These are phyloP conservation scores for Kuraishia hungarica DNA, from an alignment of 805 yeast species.

Conservation along the genomic window DNA sequence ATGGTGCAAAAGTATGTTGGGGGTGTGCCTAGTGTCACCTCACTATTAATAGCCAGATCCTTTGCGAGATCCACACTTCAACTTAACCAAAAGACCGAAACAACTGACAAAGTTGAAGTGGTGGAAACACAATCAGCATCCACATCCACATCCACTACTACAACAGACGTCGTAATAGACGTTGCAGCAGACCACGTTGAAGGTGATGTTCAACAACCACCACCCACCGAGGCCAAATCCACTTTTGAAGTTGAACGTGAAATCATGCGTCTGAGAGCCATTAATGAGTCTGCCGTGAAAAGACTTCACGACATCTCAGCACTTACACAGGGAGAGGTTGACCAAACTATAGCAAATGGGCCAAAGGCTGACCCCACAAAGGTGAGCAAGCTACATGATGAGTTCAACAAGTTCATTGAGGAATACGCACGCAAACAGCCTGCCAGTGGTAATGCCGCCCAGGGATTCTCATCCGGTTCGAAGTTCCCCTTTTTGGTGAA, in stretches of 20 bases:
- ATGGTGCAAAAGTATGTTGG: not conserved
- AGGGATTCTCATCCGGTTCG: not conserved
- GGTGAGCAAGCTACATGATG: constrained; percentile 40
- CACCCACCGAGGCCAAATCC: not conserved
- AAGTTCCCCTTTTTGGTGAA: not conserved
- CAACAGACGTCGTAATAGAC: not conserved
- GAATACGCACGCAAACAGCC: constrained; percentile 6
- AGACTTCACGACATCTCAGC: not conserved
- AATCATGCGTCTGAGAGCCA: not conserved
- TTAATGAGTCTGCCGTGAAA: not conserved
- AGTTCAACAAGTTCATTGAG: constrained; percentile 57
- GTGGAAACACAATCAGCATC: not conserved
- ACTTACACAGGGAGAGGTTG: constrained; percentile 1
- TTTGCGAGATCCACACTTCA: not conserved
- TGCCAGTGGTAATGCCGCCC: not conserved
- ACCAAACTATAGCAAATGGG: not conserved
- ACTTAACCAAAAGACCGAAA: not conserved
- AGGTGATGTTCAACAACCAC: not conserved
- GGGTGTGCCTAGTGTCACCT: not conserved
- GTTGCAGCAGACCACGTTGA: not conserved
- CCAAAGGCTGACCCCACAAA: constrained; percentile 15
- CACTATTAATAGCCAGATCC: not conserved
- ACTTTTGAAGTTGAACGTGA: not conserved
- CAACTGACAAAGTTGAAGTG: not conserved
- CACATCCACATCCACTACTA: not conserved